Evolutionary conservation across 1,139 yeast genomes (phyloP).

Genomic region (Wickerhamiella pararugosa): DNA sequence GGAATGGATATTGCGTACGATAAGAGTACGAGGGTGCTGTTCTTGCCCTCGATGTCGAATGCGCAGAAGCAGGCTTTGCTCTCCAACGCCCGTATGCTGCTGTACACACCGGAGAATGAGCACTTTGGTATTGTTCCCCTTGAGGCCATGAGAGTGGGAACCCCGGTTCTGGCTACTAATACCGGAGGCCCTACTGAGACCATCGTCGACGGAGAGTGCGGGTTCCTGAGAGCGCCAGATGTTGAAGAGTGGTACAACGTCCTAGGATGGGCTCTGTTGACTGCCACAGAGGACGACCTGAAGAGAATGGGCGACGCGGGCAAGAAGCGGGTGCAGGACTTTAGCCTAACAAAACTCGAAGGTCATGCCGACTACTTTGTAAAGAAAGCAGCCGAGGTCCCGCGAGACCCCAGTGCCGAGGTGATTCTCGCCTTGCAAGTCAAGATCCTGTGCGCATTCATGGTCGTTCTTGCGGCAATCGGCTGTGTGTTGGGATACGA

Average conservation of each 20-base stretch:
- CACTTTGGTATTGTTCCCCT: conserved; percentile 97
- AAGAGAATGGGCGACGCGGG: conserved; percentile 36
- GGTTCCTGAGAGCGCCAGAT: conserved; percentile 51
- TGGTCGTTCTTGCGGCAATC: conserved; percentile 12
- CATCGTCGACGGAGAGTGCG: conserved; percentile 50
- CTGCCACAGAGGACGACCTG: conserved; percentile 24
- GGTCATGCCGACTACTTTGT: conserved; percentile 29
- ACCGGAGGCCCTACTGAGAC: conserved; percentile 93
- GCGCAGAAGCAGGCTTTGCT: conserved; percentile 51
- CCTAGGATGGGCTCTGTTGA: conserved; percentile 31
- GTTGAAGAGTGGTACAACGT: conserved; percentile 47
- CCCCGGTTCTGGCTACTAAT: conserved; percentile 74
- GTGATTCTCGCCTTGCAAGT: conserved; percentile 12
- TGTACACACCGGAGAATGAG: conserved; percentile 83
- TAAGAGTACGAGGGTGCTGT: conserved; percentile 38
- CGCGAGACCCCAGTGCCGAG: conserved; percentile 11
- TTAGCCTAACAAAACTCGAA: conserved; percentile 53
- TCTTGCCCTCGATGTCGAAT: conserved; percentile 67
- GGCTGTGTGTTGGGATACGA: conserved; percentile 12
- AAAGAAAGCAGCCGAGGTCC: conserved; percentile 14
- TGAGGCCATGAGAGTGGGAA: conserved; percentile 76
- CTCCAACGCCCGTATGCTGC: conserved; percentile 39
- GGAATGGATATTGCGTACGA: conserved; percentile 13
- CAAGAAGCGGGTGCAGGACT: conserved; percentile 34
- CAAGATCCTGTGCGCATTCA: conserved; percentile 13